Evolutionary conservation across 1,139 yeast genomes (phyloP).

Genomic region (Debaryomyces singareniensis): DNA sequence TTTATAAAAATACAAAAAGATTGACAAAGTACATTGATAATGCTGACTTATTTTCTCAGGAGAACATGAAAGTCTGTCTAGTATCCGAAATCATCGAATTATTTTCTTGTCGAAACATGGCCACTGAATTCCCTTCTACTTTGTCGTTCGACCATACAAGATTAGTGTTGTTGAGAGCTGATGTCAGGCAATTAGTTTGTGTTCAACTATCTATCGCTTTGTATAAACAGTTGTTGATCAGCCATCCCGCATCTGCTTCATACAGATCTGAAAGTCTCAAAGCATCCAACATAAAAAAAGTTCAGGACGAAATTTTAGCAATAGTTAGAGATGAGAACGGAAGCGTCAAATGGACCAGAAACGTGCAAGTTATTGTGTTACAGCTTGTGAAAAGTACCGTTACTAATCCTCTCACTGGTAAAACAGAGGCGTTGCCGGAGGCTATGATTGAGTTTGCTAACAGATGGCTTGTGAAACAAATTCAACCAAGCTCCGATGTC

Average conservation of each 20-base stretch:
- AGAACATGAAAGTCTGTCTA: conserved; percentile 29
- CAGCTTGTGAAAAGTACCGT: conserved; percentile 52
- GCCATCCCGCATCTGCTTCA: conserved; percentile 12
- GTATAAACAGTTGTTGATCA: conserved; percentile 58
- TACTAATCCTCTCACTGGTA: conserved; percentile 4
- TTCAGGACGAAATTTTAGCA: conserved; percentile 60
- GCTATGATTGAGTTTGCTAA: conserved; percentile 57
- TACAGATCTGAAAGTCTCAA: conserved; percentile 16
- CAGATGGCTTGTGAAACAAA: conserved; percentile 79
- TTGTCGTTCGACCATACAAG: conserved; percentile 86
- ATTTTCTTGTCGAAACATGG: conserved; percentile 74
- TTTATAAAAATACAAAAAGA: conserved; percentile 10
- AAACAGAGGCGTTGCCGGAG: conserved; percentile 22
- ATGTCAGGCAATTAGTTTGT: conserved; percentile 79
- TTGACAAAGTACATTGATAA: conserved; percentile 2
- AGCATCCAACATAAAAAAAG: conserved; percentile 24
- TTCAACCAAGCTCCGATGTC: conserved; percentile 77
- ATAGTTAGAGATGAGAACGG: conserved; percentile 84
- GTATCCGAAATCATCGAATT: conserved; percentile 52
- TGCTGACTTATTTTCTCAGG: conserved; percentile 7
- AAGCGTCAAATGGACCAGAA: conserved; percentile 85
- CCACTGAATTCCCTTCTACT: conserved; percentile 76
- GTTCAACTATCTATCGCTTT: conserved; percentile 67
- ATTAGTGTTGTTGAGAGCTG: conserved; percentile 71
- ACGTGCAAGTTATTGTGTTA: conserved; percentile 64